Percentiles rank a stretch among this genome's conserved stretches.
Conservation (phyloP, 331 rosid species). For the Rosa hybrid region DNA sequence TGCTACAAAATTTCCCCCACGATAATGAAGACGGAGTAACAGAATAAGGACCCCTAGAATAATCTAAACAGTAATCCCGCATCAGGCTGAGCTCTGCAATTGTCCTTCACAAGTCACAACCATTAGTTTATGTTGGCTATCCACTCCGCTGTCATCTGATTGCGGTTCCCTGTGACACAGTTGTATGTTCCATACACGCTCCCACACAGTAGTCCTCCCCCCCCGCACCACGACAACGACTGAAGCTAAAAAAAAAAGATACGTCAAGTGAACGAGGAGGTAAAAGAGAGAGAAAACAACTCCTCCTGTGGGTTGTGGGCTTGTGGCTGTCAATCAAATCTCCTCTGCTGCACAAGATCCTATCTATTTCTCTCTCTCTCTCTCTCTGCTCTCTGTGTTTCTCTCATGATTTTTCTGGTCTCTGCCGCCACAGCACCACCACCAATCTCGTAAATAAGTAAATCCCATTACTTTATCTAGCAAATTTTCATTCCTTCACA, state of each 20-base stretch:
- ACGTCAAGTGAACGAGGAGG: conserved; percentile 35
- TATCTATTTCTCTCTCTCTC: conserved; percentile 14
- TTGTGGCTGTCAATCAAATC: conserved; percentile 39
- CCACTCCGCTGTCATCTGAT: background rate
- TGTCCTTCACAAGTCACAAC: background rate
- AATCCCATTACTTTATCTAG: conserved; percentile 19
- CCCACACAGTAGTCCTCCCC: background rate
- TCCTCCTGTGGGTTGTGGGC: background rate
- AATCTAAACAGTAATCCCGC: background rate
- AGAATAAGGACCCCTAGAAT: too few species aligned
- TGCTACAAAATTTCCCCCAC: too few species aligned
- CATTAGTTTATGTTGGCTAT: background rate
- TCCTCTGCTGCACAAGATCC: conserved; percentile 15
- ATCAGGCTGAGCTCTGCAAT: background rate
- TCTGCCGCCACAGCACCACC: conserved; percentile 12
- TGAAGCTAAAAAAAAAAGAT: conserved; percentile 17
- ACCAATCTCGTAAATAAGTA: conserved; percentile 17
- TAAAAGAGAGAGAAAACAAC: conserved; percentile 7
- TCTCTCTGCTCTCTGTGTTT: conserved; percentile 11
- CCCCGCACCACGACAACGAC: conserved; percentile 9
- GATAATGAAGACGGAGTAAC: too few species aligned
- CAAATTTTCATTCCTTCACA: conserved; percentile 11
- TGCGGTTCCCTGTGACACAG: background rate
- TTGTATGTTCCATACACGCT: background rate
- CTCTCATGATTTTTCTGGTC: conserved; percentile 53